Conservation (phyloP, 495 filamentous ascomycete species). For the Viridothelium virens region DNA sequence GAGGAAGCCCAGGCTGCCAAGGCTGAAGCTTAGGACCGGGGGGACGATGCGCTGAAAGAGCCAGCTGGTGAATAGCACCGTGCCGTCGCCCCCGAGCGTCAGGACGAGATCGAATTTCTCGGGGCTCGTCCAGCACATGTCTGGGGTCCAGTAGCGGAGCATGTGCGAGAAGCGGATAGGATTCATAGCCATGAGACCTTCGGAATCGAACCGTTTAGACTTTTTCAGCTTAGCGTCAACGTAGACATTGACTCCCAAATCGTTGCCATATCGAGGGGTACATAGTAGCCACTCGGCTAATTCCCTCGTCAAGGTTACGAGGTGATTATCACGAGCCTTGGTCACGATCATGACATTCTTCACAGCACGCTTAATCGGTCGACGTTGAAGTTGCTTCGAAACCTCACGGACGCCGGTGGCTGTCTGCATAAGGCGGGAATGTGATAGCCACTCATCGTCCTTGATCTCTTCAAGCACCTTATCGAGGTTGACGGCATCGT, state of each 20-base stretch:
- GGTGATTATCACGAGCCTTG: slow-evolving; percentile 83
- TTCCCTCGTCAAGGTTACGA: slow-evolving; percentile 79
- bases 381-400: slow-evolving; percentile 81
- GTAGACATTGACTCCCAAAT: slow-evolving; percentile 81
- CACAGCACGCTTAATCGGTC: slow-evolving; percentile 80
- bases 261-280: slow-evolving; percentile 72
- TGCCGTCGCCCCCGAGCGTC: slow-evolving; percentile 87
- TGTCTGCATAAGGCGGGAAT: slow-evolving; percentile 87
- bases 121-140: slow-evolving; percentile 80
- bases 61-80: slow-evolving; percentile 87
- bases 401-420: slow-evolving; percentile 92
- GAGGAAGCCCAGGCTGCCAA: slow-evolving; percentile 84
- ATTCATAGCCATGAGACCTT: slow-evolving; percentile 61
- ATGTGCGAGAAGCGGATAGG: slow-evolving; percentile 59
- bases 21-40: slow-evolving; percentile 77
- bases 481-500: slow-evolving; percentile 89
- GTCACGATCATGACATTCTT: slow-evolving; percentile 93
- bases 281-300: slow-evolving; percentile 77
- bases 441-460: slow-evolving; percentile 82
- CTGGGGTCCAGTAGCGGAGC: slow-evolving; percentile 89
- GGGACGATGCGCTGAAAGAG: slow-evolving; percentile 90
- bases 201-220: slow-evolving; percentile 78
- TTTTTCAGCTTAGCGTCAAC: slow-evolving; percentile 84
- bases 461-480: slow-evolving; percentile 91
- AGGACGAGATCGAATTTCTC: slow-evolving; percentile 90